Conservation (phyloP, 2,329 filamentous ascomycete genomes). For the Trichoderma arundinaceum region DNA sequence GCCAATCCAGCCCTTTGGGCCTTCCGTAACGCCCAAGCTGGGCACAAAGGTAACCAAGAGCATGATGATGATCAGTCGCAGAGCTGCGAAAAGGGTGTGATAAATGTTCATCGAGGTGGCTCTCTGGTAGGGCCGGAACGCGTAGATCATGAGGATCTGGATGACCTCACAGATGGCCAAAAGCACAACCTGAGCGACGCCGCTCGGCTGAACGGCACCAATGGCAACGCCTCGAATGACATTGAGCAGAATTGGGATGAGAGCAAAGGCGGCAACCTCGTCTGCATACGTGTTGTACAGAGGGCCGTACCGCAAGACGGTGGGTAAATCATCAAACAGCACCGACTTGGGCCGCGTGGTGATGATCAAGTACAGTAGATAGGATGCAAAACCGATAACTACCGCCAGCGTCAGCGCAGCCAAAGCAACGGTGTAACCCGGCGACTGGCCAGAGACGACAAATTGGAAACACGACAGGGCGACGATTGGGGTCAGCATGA, state of each 20-base stretch:
- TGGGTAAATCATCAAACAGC: conserved; percentile 91
- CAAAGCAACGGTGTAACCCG: conserved; percentile 72
- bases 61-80: conserved; percentile 77
- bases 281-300: conserved; percentile 98
- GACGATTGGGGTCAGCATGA: conserved; percentile 85
- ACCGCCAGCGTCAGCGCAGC: conserved; percentile 76
- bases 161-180: conserved; percentile 95
- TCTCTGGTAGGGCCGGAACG: conserved; percentile 87
- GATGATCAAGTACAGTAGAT: conserved; percentile 81
- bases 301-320: conserved; percentile 86
- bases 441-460: conserved; percentile 72
- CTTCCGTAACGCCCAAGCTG: conserved; percentile 76
- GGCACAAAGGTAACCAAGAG: conserved; percentile 85
- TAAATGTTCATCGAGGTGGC: conserved; percentile 98
- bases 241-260: conserved; percentile 84
- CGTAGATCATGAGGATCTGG: conserved; percentile 82
- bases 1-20: conserved; percentile 90
- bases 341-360: conserved; percentile 81
- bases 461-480: conserved; percentile 90
- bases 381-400: conserved; percentile 74
- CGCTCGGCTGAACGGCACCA: conserved; percentile 89
- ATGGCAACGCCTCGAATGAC: conserved; percentile 88
- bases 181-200: conserved; percentile 89
- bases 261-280: conserved; percentile 85
- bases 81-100: conserved; percentile 79